phyloP scores from a whole-genome alignment of 177 flowering plant genomes.

The Telopea speciosissima region DNA sequence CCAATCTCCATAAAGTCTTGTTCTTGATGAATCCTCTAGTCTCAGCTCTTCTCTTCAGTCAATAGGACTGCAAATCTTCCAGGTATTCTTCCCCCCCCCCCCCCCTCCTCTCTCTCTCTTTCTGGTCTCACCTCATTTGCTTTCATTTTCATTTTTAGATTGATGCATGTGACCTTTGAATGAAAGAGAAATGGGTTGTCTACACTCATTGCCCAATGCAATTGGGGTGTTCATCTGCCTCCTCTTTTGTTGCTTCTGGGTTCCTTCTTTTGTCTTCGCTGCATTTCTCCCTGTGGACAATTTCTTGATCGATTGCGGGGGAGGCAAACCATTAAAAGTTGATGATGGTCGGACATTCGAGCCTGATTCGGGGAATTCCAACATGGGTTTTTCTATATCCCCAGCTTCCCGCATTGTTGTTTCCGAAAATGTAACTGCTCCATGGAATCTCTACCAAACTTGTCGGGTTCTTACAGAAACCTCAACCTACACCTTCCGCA shows the following conservation, averaged over 20 bases:
- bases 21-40: background rate
- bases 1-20: background rate
- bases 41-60: background rate
- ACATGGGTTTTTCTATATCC: constrained; percentile 18
- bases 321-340: constrained; percentile 11
- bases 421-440: constrained; percentile 9
- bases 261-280: constrained; percentile 7
- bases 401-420: constrained; percentile 25
- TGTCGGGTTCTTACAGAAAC: constrained; percentile 29
- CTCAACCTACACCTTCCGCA: constrained; percentile 24
- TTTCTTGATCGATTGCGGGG: constrained; percentile 36
- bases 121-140: background rate
- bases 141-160: background rate
- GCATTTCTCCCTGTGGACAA: constrained; percentile 28
- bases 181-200: background rate
- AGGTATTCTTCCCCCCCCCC: background rate
- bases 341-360: constrained; percentile 31
- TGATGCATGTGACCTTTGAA: background rate
- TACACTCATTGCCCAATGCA: background rate
- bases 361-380: constrained; percentile 26
- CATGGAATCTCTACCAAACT: constrained; percentile 20
- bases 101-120: background rate
- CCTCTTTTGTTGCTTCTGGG: constrained; percentile 4
- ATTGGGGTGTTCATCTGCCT: constrained; percentile 2
- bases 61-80: background rate